Conservation (phyloP, 495 filamentous ascomycete species). For the Hypoxylon subgilvum region DNA sequence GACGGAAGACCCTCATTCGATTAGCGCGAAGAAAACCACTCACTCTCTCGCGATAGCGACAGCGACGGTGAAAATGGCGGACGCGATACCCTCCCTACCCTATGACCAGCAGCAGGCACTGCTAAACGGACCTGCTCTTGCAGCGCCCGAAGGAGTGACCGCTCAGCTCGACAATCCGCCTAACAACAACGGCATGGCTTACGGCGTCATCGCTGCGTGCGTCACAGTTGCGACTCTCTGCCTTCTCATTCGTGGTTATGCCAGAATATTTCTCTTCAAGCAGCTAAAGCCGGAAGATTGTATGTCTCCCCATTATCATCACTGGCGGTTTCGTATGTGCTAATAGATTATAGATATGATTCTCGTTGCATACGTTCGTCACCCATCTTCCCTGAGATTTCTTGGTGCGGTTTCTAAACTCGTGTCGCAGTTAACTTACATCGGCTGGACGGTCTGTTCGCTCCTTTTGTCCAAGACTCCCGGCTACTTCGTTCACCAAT, state of each 20-base stretch:
- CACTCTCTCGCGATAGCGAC: conserved; percentile 12
- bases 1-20: background rate
- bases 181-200: conserved; percentile 38
- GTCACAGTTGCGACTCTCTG: conserved; percentile 20
- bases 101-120: conserved; percentile 22
- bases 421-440: conserved; percentile 13
- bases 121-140: conserved; percentile 36
- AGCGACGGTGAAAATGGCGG: conserved; percentile 20
- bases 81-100: conserved; percentile 23
- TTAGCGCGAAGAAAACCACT: conserved; percentile 1
- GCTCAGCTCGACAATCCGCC: conserved; percentile 36
- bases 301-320: conserved; percentile 1
- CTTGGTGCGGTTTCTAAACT: background rate
- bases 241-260: conserved; percentile 30
- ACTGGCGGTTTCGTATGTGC: background rate
- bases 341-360: conserved; percentile 27
- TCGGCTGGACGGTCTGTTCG: conserved; percentile 21
- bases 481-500: conserved; percentile 45
- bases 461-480: conserved; percentile 16
- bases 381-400: background rate
- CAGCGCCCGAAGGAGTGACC: conserved; percentile 29
- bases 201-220: conserved; percentile 24
- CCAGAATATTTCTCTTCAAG: conserved; percentile 25
- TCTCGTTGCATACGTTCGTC: conserved; percentile 31
- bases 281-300: conserved; percentile 33